A percentile compares a stretch with the other conserved stretches of the same genome.
Conservation (phyloP, 306 rosid species). For the Cucurbita moschata region DNA sequence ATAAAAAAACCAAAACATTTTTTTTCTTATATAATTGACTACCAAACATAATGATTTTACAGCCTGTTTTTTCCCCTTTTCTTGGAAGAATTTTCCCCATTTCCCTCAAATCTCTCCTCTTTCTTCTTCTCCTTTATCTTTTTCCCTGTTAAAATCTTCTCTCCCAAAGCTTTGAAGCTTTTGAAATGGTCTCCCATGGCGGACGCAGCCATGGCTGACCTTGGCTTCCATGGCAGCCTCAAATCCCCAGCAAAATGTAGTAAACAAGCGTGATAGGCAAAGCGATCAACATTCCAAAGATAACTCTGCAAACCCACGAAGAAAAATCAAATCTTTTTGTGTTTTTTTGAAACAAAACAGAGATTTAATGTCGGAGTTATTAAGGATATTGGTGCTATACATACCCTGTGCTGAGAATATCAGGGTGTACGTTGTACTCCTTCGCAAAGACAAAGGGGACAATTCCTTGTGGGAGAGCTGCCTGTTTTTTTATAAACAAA, state of each 20-base stretch:
- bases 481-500: slow-evolving; percentile 22
- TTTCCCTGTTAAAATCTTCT: background rate
- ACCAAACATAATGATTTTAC: slow-evolving; percentile 9
- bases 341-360: background rate
- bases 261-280: slow-evolving; percentile 81
- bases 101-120: background rate
- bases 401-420: slow-evolving; percentile 90
- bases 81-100: background rate
- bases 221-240: slow-evolving; percentile 14
- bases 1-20: background rate
- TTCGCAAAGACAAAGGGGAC: slow-evolving; percentile 97
- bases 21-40: slow-evolving; percentile 6
- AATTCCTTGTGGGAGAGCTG: slow-evolving; percentile 98
- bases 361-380: too few relatives aligned
- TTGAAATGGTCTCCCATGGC: slow-evolving; percentile 10
- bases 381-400: background rate
- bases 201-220: slow-evolving; percentile 13
- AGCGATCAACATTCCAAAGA: slow-evolving; percentile 84
- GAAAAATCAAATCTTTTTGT: background rate
- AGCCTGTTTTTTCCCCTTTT: background rate
- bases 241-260: slow-evolving; percentile 81
- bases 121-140: background rate
- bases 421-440: slow-evolving; percentile 85
- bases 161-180: background rate
- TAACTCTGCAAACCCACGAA: slow-evolving; percentile 49